phyloP scores from a whole-genome alignment of 2,329 filamentous ascomycete genomes.

The Fusarium sarcochroum region DNA sequence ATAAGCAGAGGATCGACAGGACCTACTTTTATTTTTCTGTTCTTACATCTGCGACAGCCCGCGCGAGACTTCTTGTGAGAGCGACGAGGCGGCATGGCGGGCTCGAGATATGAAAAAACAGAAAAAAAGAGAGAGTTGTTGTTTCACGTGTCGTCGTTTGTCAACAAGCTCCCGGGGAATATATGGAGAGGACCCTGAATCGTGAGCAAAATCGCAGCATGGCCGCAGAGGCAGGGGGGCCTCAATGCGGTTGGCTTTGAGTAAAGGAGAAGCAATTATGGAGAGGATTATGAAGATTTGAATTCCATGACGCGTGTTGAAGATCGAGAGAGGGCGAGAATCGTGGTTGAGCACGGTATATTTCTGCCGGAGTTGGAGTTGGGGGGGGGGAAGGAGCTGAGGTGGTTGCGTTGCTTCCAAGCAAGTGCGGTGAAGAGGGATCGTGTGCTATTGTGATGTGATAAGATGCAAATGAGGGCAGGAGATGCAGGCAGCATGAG shows the following conservation, averaged over 20 bases:
- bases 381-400: constrained; percentile 18
- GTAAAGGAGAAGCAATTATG: constrained; percentile 40
- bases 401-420: constrained; percentile 22
- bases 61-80: constrained; percentile 79
- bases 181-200: constrained; percentile 47
- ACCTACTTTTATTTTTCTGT: constrained; percentile 77
- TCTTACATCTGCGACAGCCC: constrained; percentile 76
- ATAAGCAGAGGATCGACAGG: constrained; percentile 10
- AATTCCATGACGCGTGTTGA: constrained; percentile 42
- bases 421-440: constrained; percentile 40
- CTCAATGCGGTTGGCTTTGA: constrained; percentile 27
- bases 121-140: constrained; percentile 1
- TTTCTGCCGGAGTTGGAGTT: constrained; percentile 21
- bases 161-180: constrained; percentile 42
- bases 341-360: constrained; percentile 48
- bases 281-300: constrained; percentile 34
- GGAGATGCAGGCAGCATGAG: constrained; percentile 28
- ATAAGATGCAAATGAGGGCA: constrained; percentile 40
- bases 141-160: constrained; percentile 41
- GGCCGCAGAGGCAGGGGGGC: constrained; percentile 48
- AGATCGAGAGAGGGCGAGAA: constrained; percentile 32
- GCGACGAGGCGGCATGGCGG: constrained; percentile 72
- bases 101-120: constrained; percentile 7
- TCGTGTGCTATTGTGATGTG: constrained; percentile 38
- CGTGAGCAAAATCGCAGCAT: constrained; percentile 50